Evolutionary conservation across 2,329 filamentous ascomycete species (phyloP).

Genomic region (Fusarium continuum): DNA sequence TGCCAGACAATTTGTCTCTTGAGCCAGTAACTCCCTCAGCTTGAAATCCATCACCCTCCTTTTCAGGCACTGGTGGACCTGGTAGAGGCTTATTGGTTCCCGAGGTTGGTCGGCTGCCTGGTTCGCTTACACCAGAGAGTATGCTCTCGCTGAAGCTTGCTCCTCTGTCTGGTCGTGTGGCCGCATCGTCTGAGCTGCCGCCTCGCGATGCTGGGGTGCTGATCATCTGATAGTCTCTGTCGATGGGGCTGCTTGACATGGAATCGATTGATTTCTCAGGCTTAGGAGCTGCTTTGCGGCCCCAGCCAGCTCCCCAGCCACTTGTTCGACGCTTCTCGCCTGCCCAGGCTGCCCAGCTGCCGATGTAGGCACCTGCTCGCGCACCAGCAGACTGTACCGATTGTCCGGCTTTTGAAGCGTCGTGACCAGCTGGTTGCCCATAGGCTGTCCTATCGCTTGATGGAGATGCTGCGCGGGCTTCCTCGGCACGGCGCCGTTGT

Average conservation of each 20-base stretch:
- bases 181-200: slow-evolving; percentile 44
- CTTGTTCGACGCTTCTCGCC: slow-evolving; percentile 76
- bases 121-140: slow-evolving; percentile 51
- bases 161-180: slow-evolving; percentile 49
- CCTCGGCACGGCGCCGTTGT: slow-evolving; percentile 54
- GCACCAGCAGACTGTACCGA: slow-evolving; percentile 60
- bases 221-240: slow-evolving; percentile 51
- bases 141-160: slow-evolving; percentile 58
- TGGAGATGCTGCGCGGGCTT: slow-evolving; percentile 44
- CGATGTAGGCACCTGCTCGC: slow-evolving; percentile 71
- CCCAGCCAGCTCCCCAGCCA: slow-evolving; percentile 56
- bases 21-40: slow-evolving; percentile 41
- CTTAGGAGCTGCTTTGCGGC: slow-evolving; percentile 47
- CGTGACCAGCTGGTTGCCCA: slow-evolving; percentile 25
- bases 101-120: slow-evolving; percentile 38
- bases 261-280: slow-evolving; percentile 45
- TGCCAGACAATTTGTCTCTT: slow-evolving; percentile 26
- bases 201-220: slow-evolving; percentile 44
- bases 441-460: slow-evolving; percentile 1
- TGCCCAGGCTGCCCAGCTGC: slow-evolving; percentile 75
- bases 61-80: slow-evolving; percentile 18
- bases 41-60: slow-evolving; percentile 42
- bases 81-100: slow-evolving; percentile 21
- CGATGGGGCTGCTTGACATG: slow-evolving; percentile 50
- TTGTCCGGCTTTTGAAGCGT: slow-evolving; percentile 55